A percentile compares a stretch with the other conserved stretches of the same genome.
Evolutionary conservation across 2,329 filamentous ascomycete genomes (phyloP).

Genomic region (Ophiostoma novo-ulmi): DNA sequence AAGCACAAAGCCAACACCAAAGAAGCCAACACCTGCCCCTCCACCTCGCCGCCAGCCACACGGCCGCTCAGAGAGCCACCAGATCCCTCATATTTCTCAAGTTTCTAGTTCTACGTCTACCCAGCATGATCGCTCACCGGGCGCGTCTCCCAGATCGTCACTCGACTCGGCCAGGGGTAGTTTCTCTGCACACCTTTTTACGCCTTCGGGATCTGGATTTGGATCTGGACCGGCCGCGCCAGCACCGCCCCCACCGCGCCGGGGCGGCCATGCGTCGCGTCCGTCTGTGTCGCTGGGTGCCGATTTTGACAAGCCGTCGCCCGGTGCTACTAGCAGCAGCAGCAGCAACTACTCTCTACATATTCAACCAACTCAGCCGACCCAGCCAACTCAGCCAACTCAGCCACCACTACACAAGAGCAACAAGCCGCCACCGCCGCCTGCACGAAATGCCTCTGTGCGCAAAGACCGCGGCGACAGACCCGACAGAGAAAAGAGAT

Average conservation of each 20-base stretch:
- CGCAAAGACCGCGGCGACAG: slow-evolving; percentile 38
- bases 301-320: neutral
- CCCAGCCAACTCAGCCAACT: neutral
- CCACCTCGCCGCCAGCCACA: slow-evolving; percentile 45
- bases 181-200: neutral
- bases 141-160: slow-evolving; percentile 43
- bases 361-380: neutral
- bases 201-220: neutral
- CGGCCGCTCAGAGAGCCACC: slow-evolving; percentile 10
- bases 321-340: slow-evolving; percentile 24
- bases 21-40: slow-evolving; percentile 39
- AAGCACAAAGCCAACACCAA: neutral
- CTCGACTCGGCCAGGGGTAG: slow-evolving; percentile 43
- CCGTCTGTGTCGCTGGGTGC: slow-evolving; percentile 24
- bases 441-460: slow-evolving; percentile 33
- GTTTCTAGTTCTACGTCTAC: neutral
- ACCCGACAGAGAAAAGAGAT: slow-evolving; percentile 34
- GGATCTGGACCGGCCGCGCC: slow-evolving; percentile 33
- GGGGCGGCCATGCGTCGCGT: slow-evolving; percentile 40
- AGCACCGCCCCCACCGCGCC: slow-evolving; percentile 52
- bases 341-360: slow-evolving; percentile 19
- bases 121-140: slow-evolving; percentile 23
- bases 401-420: slow-evolving; percentile 1
- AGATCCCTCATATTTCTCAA: neutral
- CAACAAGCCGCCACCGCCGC: slow-evolving; percentile 36